Evolutionary conservation across 2,329 filamentous ascomycete genomes (phyloP), one percentile per base, ranked within the genome.

Genomic region (Colletotrichum costaricense): DNA sequence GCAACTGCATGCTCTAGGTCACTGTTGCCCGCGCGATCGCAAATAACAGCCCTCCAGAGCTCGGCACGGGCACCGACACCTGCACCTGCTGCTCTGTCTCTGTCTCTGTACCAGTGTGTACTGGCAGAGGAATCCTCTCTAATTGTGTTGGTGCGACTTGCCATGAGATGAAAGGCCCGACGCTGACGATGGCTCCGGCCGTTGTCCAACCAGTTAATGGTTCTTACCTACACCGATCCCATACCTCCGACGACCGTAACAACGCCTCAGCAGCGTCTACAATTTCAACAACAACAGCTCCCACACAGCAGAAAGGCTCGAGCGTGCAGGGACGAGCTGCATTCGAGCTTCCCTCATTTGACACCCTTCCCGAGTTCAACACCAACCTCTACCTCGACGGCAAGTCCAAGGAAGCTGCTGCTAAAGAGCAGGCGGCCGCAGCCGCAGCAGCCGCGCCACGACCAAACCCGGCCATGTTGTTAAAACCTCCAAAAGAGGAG

Each of bases 321-420:
- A 60, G 68, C 72, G 54, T 55, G 24, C 67, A 83, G 76, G 81
- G 76, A 67, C 78, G 85, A 26, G 81, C 86, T 16, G 79, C 81
- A 71, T 89, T 89, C 79, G 87, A 89, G 71, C 80, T 91, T 42
- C 86, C 88, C 49, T 86, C 86, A 0, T 87, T 91, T 79, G 86
- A 89, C 74, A 83, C 87, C 76, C 84, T 84, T 75, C 81, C 85
- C 75, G 82, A 87, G 55, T 82, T 90, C 77, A 85, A 88, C 76
- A 84, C 85, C 5, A 84, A 83, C 22, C 79, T 88, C 33, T 84
- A 82, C 57, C 78, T 86, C 75, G 80, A 82, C 72, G 77, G 75
- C 76, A 80, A 79, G 14, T 30, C 77, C 11, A 49, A 76, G 26
- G 76, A 76, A 38, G 59, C 74, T 65, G 62, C 74, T 64, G 74